Percentiles rank a stretch among this genome's conserved stretches.
phyloP scores from a whole-genome alignment of 345 rosid species.

The Gynandropsis gynandra region DNA sequence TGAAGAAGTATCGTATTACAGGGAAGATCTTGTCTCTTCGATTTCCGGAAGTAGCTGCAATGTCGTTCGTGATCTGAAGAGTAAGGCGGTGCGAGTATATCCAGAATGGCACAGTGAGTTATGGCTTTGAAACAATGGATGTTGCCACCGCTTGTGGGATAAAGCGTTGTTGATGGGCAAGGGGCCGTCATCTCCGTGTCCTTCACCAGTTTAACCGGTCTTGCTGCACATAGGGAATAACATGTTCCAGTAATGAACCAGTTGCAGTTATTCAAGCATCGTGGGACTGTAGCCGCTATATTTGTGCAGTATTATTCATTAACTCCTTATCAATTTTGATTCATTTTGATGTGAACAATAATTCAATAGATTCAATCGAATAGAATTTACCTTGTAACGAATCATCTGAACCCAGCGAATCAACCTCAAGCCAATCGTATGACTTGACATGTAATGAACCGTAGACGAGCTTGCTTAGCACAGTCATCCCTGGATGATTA shows the following conservation, averaged over 20 bases:
- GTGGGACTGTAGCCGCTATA: too few species aligned
- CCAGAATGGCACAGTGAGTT: conserved; percentile 69
- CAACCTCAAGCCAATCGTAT: conserved; percentile 76
- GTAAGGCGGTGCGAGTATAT: conserved; percentile 70
- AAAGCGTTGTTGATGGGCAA: conserved; percentile 49
- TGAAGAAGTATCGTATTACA: conserved; percentile 30
- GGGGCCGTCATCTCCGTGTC: conserved; percentile 67
- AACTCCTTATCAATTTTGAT: too few species aligned
- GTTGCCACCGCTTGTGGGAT: conserved; percentile 76
- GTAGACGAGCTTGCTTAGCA: conserved; percentile 83
- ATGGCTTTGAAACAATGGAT: conserved; percentile 74
- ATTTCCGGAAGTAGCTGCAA: conserved; percentile 57
- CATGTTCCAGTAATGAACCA: not conserved
- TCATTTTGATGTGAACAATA: not conserved
- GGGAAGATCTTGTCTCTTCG: conserved; percentile 45
- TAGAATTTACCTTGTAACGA: conserved; percentile 65
- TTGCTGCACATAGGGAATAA: conserved; percentile 42
- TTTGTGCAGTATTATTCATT: too few species aligned
- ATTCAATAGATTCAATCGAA: too few species aligned
- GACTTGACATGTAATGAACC: conserved; percentile 79
- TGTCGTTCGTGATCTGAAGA: conserved; percentile 51
- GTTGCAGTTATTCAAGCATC: not conserved
- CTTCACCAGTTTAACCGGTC: conserved; percentile 67
- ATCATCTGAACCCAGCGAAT: conserved; percentile 38
- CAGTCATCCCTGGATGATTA: conserved; percentile 95